These are phyloP conservation scores for Neofusicoccum kwambonambiense DNA, from an alignment of 2,329 filamentous ascomycete genomes.

Conservation along the genomic window DNA sequence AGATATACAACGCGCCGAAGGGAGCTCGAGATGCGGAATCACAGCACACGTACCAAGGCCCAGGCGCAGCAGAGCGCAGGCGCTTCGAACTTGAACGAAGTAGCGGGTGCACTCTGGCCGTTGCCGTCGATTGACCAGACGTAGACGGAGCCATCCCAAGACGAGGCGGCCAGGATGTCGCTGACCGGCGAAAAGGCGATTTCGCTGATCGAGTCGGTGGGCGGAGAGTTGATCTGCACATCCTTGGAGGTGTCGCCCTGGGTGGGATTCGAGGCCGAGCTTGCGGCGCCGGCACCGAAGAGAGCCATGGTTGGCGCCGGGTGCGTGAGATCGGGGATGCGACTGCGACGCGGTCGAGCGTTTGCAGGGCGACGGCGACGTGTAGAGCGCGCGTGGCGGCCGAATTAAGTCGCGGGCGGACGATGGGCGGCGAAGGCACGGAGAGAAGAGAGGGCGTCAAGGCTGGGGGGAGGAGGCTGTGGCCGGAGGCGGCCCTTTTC, in stretches of 20 bases:
- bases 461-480: neutral
- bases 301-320: conserved; percentile 56
- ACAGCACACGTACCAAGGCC: conserved; percentile 66
- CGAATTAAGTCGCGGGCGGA: neutral
- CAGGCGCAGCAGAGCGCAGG: conserved; percentile 84
- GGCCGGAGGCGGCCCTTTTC: conserved; percentile 7
- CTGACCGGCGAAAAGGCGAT: conserved; percentile 74
- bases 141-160: conserved; percentile 97
- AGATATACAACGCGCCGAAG: neutral
- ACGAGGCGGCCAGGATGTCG: conserved; percentile 85
- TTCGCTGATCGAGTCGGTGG: conserved; percentile 86
- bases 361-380: conserved; percentile 19
- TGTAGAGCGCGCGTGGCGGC: neutral
- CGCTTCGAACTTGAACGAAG: conserved; percentile 79
- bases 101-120: conserved; percentile 80
- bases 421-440: neutral
- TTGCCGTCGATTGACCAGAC: conserved; percentile 86
- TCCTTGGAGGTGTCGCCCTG: conserved; percentile 91
- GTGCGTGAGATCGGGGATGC: conserved; percentile 21
- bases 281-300: conserved; percentile 53
- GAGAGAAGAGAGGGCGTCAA: neutral
- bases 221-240: conserved; percentile 70
- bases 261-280: conserved; percentile 63
- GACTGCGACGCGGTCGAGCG: conserved; percentile 20
- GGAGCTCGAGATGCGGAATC: neutral